These are phyloP conservation scores for Starmerella tilneyi DNA, from an alignment of 805 yeast genomes.

Conservation along the genomic window DNA sequence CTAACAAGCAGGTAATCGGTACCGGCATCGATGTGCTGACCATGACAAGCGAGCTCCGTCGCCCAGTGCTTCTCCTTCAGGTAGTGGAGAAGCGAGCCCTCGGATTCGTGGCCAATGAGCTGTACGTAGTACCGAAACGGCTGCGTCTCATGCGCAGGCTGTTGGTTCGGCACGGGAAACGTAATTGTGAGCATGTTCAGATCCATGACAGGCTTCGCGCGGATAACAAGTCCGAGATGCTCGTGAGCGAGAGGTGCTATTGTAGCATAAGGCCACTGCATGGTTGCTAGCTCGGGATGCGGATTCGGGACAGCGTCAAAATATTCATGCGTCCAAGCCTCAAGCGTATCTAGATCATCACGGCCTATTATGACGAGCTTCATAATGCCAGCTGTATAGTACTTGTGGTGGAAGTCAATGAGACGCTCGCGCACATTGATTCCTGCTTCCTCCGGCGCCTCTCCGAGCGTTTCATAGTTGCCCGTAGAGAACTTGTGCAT, in stretches of 20 bases:
- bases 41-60: slow-evolving; percentile 64
- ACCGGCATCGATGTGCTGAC: slow-evolving; percentile 45
- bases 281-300: slow-evolving; percentile 30
- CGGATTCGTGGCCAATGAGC: slow-evolving; percentile 83
- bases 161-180: slow-evolving; percentile 69
- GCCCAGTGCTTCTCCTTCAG: slow-evolving; percentile 74
- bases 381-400: slow-evolving; percentile 83
- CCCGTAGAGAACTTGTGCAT: slow-evolving; percentile 86
- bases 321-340: slow-evolving; percentile 56
- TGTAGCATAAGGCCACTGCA: slow-evolving; percentile 35
- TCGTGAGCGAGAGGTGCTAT: slow-evolving; percentile 39
- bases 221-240: slow-evolving; percentile 45
- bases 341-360: slow-evolving; percentile 61
- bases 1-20: slow-evolving; percentile 58
- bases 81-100: slow-evolving; percentile 66
- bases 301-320: slow-evolving; percentile 48
- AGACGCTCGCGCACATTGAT: slow-evolving; percentile 72
- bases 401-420: slow-evolving; percentile 57
- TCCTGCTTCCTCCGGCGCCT: slow-evolving; percentile 48
- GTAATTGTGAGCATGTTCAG: slow-evolving; percentile 52
- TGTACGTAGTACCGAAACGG: slow-evolving; percentile 70
- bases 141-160: slow-evolving; percentile 51
- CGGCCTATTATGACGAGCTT: slow-evolving; percentile 74
- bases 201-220: slow-evolving; percentile 77
- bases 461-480: slow-evolving; percentile 62